Percentiles rank a stretch among this genome's conserved stretches.
phyloP scores from a whole-genome alignment of 176 grass and related monocot genomes.

The Olyra latifolia region DNA sequence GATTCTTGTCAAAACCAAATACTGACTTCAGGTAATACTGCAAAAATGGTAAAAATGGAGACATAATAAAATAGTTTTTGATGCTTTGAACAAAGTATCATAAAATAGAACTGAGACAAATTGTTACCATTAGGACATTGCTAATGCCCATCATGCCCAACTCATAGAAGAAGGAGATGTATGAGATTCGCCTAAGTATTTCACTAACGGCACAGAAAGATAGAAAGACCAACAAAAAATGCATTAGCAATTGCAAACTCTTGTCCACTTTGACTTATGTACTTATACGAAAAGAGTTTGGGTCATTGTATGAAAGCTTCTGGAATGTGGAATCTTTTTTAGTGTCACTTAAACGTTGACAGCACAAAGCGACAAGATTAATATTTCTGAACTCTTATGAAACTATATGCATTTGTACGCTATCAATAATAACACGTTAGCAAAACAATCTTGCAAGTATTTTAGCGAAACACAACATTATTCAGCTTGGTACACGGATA shows the following conservation, averaged over 20 bases:
- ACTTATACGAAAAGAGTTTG: too few relatives aligned
- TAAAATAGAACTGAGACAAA: neutral
- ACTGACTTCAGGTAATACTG: constrained; percentile 83
- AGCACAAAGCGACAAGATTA: neutral
- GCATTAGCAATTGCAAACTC: neutral
- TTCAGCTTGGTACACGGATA: too few relatives aligned
- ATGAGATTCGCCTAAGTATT: constrained; percentile 61
- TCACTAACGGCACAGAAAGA: constrained; percentile 44
- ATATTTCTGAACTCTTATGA: neutral
- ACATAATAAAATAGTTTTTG: neutral
- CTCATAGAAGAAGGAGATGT: constrained; percentile 76
- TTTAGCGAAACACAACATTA: too few relatives aligned
- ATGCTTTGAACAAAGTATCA: constrained; percentile 6
- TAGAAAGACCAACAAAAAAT: neutral
- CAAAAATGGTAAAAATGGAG: neutral
- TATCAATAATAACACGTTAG: too few relatives aligned
- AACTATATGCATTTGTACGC: neutral
- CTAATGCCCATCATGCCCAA: constrained; percentile 85
- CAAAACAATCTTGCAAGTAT: neutral
- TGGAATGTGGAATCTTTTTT: neutral
- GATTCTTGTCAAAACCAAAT: constrained; percentile 86
- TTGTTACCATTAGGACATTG: constrained; percentile 62
- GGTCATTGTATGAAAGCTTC: neutral
- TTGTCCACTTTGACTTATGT: too few relatives aligned
- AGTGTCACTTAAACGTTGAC: neutral